Evolutionary conservation across 2,329 filamentous ascomycete species (phyloP).

Genomic region (Didymella sp.): DNA sequence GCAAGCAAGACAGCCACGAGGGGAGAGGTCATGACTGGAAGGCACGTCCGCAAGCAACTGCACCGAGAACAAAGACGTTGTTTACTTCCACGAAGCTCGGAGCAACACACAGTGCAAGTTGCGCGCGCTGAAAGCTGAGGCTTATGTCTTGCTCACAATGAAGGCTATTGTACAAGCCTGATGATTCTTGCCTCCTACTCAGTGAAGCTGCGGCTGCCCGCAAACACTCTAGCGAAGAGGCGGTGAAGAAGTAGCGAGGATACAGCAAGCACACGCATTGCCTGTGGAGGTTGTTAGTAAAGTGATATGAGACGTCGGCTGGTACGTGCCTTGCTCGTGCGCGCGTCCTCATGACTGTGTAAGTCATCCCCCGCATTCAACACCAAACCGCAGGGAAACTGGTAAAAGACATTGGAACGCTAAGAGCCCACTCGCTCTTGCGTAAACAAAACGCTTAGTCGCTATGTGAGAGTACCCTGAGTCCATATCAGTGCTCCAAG

Average conservation of each 20-base stretch:
- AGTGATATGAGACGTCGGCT: not conserved
- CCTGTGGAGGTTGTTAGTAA: not conserved
- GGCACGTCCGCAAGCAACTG: slow-evolving; percentile 1
- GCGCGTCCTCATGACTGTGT: not conserved
- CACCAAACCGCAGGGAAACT: not conserved
- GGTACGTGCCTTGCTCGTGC: not conserved
- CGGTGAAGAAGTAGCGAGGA: not conserved
- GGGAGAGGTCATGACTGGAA: slow-evolving; percentile 11
- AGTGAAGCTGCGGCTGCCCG: not conserved
- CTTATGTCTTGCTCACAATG: not conserved
- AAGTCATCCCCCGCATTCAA: not conserved
- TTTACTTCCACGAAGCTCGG: not conserved
- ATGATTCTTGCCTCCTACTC: not conserved
- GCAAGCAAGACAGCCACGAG: slow-evolving; percentile 16
- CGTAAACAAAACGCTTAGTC: not conserved
- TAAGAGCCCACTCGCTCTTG: not conserved
- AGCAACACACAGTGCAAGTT: not conserved
- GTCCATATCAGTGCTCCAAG: not conserved
- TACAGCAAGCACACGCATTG: not conserved
- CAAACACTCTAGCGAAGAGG: not conserved
- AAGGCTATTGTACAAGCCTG: not conserved
- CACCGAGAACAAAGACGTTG: slow-evolving; percentile 3
- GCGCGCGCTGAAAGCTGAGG: not conserved
- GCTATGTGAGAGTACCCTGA: slow-evolving; percentile 1
- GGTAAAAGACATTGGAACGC: not conserved